Base-by-base conservation (phyloP, 306 rosid genomes). In the Malus sieversii region DNA sequence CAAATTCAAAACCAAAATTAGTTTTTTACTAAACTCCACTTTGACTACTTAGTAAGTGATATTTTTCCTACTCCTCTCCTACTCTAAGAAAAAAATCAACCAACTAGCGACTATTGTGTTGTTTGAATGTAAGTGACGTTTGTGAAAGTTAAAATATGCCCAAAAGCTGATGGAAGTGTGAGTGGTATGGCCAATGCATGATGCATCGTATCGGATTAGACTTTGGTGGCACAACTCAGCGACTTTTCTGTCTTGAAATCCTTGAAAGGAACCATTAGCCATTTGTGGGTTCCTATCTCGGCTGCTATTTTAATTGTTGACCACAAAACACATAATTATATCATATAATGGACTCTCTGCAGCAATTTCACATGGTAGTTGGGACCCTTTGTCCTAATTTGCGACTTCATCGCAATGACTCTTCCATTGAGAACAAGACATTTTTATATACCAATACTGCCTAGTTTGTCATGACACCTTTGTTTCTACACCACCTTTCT, bases 211-310 rank as follows among this genome's bases (percentile, higher is more conserved):
- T 63, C 19, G 58, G 76, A 76, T 51, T 68, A 76, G 82, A 80
- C 82, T 77, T 79, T 77, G 62, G 74, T 14, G 82, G 55, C 76
- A 76, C 70, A 72, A 64, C 70, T 25, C 44, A 61, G 45, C 63
- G 40, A 68, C 75, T 64, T 80, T 84, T 74, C 27, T 29, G 51
- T 29, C 68, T 64, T 64, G 15, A 20, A 40, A 9, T 77, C 35
- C 60, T 61, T 8, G 48, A 58, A 40, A 44, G 66, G 45, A 77
- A 57, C 80, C 58, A 68, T 40, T 73, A 60, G 57, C 27, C 64
- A 51, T 52, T 66, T 66, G 55, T 40, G 72, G 66, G 52, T 53
- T 52, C 27, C 35, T 23, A 30, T 15, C 7, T 25, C 53, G 13
- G 33, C 33, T 25, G 30, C 30, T 16, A 53, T 57, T 32, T 62